Evolutionary conservation across 352 stramenopile genomes (phyloP).

Genomic region (Globisporangium takayamanum): DNA sequence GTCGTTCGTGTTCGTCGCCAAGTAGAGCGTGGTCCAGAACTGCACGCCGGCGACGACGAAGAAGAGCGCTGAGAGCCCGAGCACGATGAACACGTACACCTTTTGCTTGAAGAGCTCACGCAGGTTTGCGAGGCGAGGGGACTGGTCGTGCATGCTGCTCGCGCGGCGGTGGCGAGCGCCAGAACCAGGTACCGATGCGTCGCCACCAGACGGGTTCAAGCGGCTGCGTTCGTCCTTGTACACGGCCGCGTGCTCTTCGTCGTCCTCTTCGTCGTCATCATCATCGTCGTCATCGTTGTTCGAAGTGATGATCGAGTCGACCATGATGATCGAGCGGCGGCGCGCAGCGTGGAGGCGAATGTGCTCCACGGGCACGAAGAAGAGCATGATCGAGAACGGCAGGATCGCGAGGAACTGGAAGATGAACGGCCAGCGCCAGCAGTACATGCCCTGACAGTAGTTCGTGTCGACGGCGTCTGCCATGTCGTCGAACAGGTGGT

Average conservation of each 20-base stretch:
- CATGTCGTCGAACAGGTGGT: conserved; percentile 32
- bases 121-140: conserved; percentile 41
- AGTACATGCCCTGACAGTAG: conserved; percentile 71
- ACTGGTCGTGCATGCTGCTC: conserved; percentile 22
- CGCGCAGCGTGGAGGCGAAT: conserved; percentile 49
- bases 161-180: conserved; percentile 7
- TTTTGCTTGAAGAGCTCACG: conserved; percentile 42
- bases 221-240: conserved; percentile 25
- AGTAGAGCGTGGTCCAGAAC: conserved; percentile 82
- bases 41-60: conserved; percentile 79
- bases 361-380: conserved; percentile 70
- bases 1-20: conserved; percentile 74
- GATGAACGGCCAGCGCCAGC: conserved; percentile 85
- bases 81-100: conserved; percentile 75
- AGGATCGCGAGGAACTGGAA: conserved; percentile 68
- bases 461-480: conserved; percentile 24
- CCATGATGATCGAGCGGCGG: conserved; percentile 62
- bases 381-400: conserved; percentile 68
- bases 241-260: conserved; percentile 6
- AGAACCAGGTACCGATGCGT: not conserved
- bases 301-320: conserved; percentile 37
- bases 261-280: conserved; percentile 18
- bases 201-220: conserved; percentile 11
- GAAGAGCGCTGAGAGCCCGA: conserved; percentile 75
- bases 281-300: conserved; percentile 33